Conservation (phyloP, 805 yeast genomes). For the Myxozyma udenii region DNA sequence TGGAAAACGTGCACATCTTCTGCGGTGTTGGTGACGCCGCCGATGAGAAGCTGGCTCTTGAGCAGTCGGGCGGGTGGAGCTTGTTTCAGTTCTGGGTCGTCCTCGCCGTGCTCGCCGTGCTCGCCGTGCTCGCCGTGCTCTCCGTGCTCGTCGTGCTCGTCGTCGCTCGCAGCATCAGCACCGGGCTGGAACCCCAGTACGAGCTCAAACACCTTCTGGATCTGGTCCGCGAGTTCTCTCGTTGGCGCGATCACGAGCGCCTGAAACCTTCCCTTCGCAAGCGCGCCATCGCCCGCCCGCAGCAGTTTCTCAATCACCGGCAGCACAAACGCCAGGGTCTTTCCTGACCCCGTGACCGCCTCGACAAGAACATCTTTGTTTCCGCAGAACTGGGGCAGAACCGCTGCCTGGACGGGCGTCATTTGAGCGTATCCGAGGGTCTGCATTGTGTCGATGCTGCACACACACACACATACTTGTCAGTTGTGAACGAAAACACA, state of each 20-base stretch:
- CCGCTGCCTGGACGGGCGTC: constrained; percentile 98
- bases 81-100: constrained; percentile 27
- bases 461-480: no score
- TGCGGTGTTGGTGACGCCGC: constrained; percentile 47
- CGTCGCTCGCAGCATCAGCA: background rate
- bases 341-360: constrained; percentile 98
- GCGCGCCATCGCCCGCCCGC: constrained; percentile 34
- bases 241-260: constrained; percentile 73
- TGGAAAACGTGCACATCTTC: constrained; percentile 67
- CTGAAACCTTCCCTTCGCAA: constrained; percentile 59
- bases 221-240: constrained; percentile 52
- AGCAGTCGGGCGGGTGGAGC: constrained; percentile 9
- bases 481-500: background rate
- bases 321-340: constrained; percentile 82
- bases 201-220: constrained; percentile 59
- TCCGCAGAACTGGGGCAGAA: constrained; percentile 76
- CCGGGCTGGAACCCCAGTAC: constrained; percentile 55
- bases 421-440: constrained; percentile 71
- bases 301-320: constrained; percentile 67
- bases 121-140: constrained; percentile 6
- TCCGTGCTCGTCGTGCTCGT: constrained; percentile 26
- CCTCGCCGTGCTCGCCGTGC: background rate
- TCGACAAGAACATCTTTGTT: constrained; percentile 96
- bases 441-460: constrained; percentile 55
- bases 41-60: constrained; percentile 40